Conservation (phyloP, 202 grass and related monocot genomes). For the Carex arenaria region DNA sequence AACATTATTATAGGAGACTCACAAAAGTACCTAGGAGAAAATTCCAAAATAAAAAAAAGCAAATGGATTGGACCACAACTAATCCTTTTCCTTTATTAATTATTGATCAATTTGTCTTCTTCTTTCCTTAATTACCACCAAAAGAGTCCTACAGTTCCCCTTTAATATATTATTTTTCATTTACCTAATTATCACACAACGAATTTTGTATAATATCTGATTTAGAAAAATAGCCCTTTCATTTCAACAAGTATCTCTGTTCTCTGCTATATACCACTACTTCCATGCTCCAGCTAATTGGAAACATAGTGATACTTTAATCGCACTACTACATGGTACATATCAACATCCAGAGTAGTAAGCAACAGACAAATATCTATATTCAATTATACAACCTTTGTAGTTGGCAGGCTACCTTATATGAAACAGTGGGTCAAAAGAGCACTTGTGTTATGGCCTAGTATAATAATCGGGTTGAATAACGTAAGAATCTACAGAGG, state of each 20-base stretch:
- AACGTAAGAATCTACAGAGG: slow-evolving; percentile 34
- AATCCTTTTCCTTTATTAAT: slow-evolving; percentile 7
- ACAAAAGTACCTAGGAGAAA: not conserved
- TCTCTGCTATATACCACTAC: not conserved
- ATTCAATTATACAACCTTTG: not conserved
- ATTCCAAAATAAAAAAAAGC: not conserved
- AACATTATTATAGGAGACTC: not conserved
- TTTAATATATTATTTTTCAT: not conserved
- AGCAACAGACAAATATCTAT: not conserved
- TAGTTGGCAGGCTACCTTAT: slow-evolving; percentile 4
- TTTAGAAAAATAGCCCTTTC: not conserved
- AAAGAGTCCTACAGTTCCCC: not conserved
- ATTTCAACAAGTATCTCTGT: not conserved
- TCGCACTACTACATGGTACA: not conserved
- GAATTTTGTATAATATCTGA: not conserved
- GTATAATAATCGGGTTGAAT: not conserved
- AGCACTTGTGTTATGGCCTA: not conserved
- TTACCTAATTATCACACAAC: not conserved
- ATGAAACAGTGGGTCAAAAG: not conserved
- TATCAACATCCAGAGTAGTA: not conserved
- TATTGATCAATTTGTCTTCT: not conserved
- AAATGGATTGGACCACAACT: slow-evolving; percentile 4
- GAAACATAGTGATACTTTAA: not conserved
- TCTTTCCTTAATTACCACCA: not conserved
- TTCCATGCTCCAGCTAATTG: not conserved